A percentile compares a stretch with the other conserved stretches of the same genome.
Evolutionary conservation across 306 rosid species (phyloP).

Genomic region (Vigna angularis): DNA sequence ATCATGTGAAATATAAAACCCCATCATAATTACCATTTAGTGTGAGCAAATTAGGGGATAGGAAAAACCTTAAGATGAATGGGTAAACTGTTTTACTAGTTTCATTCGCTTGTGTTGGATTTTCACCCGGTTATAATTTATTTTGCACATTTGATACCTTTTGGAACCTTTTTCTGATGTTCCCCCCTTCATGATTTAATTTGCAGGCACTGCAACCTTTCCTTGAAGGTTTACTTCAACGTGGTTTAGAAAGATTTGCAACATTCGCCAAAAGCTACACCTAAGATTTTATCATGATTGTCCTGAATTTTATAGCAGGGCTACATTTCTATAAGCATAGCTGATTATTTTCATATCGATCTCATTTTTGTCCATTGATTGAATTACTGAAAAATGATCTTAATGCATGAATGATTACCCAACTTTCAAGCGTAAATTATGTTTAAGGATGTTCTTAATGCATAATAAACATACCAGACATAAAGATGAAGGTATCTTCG

Average conservation of each 20-base stretch:
- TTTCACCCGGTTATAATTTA: constrained; percentile 22
- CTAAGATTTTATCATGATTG: constrained; percentile 41
- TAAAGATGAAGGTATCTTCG: neutral
- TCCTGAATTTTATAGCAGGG: constrained; percentile 45
- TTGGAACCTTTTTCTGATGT: constrained; percentile 32
- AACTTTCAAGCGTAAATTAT: constrained; percentile 18
- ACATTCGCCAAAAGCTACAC: constrained; percentile 64
- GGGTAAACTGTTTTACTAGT: constrained; percentile 1
- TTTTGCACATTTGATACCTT: constrained; percentile 17
- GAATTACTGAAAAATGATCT: constrained; percentile 8
- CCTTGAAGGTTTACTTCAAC: constrained; percentile 74
- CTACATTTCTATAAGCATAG: constrained; percentile 14
- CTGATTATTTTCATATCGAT: neutral
- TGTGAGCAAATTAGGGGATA: neutral
- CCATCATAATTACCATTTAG: neutral
- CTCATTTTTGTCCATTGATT: constrained; percentile 25
- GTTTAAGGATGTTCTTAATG: constrained; percentile 18
- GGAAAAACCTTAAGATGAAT: neutral
- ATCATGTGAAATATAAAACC: no score
- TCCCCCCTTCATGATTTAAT: constrained; percentile 27
- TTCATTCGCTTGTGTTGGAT: constrained; percentile 12
- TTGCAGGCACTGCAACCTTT: constrained; percentile 89
- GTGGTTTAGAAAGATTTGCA: constrained; percentile 81
- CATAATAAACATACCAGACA: constrained; percentile 22
- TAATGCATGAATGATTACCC: constrained; percentile 4